Evolutionary conservation across 495 filamentous ascomycete species (phyloP).

Genomic region (Podospora pseudopauciseta): DNA sequence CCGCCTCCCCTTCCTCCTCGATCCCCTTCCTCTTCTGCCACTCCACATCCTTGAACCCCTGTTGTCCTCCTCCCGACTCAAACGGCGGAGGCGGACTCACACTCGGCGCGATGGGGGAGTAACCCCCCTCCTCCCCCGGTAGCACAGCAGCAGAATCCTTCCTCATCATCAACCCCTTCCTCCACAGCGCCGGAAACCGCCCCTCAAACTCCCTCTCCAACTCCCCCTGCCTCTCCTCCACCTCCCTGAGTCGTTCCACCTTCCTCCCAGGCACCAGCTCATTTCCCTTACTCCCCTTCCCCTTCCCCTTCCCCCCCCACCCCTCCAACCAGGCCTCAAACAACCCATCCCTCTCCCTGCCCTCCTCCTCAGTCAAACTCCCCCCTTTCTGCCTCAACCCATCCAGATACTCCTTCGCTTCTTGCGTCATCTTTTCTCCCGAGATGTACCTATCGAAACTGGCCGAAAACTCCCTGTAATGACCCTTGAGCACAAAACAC

Average conservation of each 20-base stretch:
- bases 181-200: conserved; percentile 34
- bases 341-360: neutral
- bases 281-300: conserved; percentile 29
- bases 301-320: conserved; percentile 37
- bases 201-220: conserved; percentile 40
- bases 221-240: conserved; percentile 39
- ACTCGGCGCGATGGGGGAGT: conserved; percentile 1
- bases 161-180: conserved; percentile 29
- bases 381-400: conserved; percentile 31
- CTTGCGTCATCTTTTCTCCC: conserved; percentile 38
- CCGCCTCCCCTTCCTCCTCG: neutral
- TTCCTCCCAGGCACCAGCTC: conserved; percentile 38
- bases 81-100: conserved; percentile 19
- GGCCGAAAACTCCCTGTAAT: conserved; percentile 46
- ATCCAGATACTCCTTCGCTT: conserved; percentile 42
- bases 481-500: conserved; percentile 48
- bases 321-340: conserved; percentile 3
- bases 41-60: conserved; percentile 23
- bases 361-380: conserved; percentile 32
- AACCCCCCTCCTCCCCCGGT: neutral
- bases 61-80: neutral
- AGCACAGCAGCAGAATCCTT: conserved; percentile 12
- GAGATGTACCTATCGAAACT: conserved; percentile 46
- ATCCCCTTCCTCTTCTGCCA: conserved; percentile 23
- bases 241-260: conserved; percentile 33